Evolutionary conservation across 208 protist genomes (phyloP).

Genomic region (Strigomonas galati): DNA sequence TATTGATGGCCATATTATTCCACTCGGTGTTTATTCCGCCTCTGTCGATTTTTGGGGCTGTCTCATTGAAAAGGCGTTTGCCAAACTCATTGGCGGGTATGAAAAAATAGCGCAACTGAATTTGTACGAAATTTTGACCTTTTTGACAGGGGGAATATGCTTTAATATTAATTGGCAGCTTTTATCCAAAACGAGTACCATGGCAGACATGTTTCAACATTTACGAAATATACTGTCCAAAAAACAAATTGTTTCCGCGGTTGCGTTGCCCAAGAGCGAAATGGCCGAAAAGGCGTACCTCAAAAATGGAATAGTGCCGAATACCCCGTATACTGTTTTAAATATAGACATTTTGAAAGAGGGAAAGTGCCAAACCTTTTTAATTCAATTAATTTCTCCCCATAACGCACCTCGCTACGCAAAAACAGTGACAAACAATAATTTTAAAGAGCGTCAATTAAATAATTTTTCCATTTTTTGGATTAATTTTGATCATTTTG

Average conservation of each 20-base stretch:
- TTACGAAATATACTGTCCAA: not conserved
- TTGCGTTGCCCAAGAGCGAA: not conserved
- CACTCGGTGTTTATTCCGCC: conserved; percentile 36
- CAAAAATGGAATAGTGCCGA: not conserved
- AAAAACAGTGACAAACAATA: conserved; percentile 16
- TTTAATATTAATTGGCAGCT: conserved; percentile 41
- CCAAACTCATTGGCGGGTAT: conserved; percentile 61
- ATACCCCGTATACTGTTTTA: not conserved
- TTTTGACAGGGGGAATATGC: conserved; percentile 57
- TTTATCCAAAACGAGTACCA: conserved; percentile 11
- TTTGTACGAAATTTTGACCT: conserved; percentile 40
- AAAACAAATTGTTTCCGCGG: not conserved
- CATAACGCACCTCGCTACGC: conserved; percentile 8
- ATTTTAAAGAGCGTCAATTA: conserved; percentile 12
- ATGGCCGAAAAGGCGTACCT: not conserved
- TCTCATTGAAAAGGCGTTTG: conserved; percentile 69
- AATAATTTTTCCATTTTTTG: conserved; percentile 43
- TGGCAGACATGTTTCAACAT: conserved; percentile 27
- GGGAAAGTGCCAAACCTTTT: not conserved
- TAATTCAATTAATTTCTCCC: not conserved
- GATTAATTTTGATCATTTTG: conserved; percentile 59
- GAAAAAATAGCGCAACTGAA: conserved; percentile 37
- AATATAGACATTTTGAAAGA: not conserved
- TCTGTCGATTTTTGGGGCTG: conserved; percentile 51
- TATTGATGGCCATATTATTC: conserved; percentile 6